phyloP scores from a whole-genome alignment of 495 filamentous ascomycete species.

The Penicillium bialowiezense region DNA sequence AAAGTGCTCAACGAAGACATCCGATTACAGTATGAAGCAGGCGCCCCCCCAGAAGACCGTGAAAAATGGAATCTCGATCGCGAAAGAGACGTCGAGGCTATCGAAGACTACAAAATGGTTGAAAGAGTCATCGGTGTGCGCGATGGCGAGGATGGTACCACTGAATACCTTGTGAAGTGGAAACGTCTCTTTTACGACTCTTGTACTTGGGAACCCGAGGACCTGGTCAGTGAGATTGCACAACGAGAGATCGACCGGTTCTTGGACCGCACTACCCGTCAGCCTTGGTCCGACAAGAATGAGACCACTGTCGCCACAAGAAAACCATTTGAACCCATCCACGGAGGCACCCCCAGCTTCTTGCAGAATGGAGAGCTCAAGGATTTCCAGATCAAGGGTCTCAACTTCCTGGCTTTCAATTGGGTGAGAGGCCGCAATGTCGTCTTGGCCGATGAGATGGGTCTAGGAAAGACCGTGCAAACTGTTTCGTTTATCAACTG shows the following conservation, averaged over 20 bases:
- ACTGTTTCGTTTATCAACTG: conserved; percentile 97
- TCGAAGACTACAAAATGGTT: conserved; percentile 81
- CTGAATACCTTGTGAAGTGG: conserved; percentile 92
- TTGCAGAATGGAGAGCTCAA: conserved; percentile 82
- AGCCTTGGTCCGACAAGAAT: conserved; percentile 69
- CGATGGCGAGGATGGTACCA: conserved; percentile 64
- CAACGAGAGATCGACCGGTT: conserved; percentile 89
- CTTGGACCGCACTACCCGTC: conserved; percentile 71
- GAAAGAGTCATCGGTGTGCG: conserved; percentile 86
- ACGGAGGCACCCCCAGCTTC: conserved; percentile 75
- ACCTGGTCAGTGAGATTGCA: conserved; percentile 69
- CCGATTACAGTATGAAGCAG: conserved; percentile 63
- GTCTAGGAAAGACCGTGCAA: conserved; percentile 96
- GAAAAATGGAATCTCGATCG: conserved; percentile 90
- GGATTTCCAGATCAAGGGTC: conserved; percentile 88
- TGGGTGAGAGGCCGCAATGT: conserved; percentile 91
- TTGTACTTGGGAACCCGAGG: conserved; percentile 88
- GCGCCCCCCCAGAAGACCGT: conserved; percentile 76
- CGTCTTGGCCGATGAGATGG: conserved; percentile 98
- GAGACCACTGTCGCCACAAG: conserved; percentile 76
- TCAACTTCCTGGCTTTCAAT: conserved; percentile 93
- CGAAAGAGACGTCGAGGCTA: conserved; percentile 77
- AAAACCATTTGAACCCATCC: conserved; percentile 64
- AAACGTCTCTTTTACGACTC: conserved; percentile 80
- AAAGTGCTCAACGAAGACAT: conserved; percentile 76